Percentiles rank a stretch among this genome's conserved stretches.
These are phyloP conservation scores for Akanthomyces uredinophilus DNA, from an alignment of 2,329 filamentous ascomycete species.

Conservation along the genomic window DNA sequence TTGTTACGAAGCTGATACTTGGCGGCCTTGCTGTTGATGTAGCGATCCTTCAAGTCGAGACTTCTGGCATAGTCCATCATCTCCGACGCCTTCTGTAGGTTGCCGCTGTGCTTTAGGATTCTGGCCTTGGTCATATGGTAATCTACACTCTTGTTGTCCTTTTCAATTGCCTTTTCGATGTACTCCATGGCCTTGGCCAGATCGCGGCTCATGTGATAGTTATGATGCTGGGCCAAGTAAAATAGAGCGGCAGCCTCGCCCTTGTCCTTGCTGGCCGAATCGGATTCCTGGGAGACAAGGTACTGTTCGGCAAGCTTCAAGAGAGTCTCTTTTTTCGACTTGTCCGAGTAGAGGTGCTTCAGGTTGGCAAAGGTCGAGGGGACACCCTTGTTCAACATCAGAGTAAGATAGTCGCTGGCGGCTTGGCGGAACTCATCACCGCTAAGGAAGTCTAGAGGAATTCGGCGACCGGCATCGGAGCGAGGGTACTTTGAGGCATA, in stretches of 20 bases:
- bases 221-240: conserved; percentile 95
- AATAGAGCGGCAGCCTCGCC: conserved; percentile 80
- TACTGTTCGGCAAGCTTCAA: conserved; percentile 75
- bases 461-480: conserved; percentile 76
- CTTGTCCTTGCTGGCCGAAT: conserved; percentile 42
- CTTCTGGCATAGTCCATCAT: conserved; percentile 83
- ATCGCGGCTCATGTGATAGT: conserved; percentile 83
- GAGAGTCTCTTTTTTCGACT: conserved; percentile 71
- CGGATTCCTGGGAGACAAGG: conserved; percentile 52
- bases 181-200: conserved; percentile 75
- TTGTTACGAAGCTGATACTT: conserved; percentile 96
- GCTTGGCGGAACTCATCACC: conserved; percentile 76
- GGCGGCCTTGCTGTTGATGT: conserved; percentile 97
- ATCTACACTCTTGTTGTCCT: conserved; percentile 77
- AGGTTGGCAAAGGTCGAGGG: conserved; percentile 96
- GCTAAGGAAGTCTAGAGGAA: conserved; percentile 84
- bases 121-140: conserved; percentile 94
- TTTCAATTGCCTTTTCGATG: conserved; percentile 75
- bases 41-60: conserved; percentile 84
- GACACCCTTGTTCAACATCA: conserved; percentile 87
- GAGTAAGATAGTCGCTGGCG: conserved; percentile 71
- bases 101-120: conserved; percentile 86
- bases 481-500: conserved; percentile 78
- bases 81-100: conserved; percentile 72
- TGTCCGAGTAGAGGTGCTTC: conserved; percentile 82